Conservation (phyloP, 73 alveolate genomes). For the Uronychia binucleata region DNA sequence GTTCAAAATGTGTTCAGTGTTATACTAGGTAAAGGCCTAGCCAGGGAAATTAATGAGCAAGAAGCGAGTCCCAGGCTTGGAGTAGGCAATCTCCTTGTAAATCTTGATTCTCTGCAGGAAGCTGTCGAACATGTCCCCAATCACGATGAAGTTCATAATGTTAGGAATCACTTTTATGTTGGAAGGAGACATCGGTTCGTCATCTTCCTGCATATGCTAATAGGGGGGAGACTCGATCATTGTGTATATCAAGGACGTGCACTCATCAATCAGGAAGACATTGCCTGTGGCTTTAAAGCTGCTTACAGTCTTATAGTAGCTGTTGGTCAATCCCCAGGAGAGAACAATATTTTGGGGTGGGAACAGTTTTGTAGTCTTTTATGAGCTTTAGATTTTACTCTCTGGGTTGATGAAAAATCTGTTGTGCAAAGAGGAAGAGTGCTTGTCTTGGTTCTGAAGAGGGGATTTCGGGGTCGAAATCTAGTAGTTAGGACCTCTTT, state of each 20-base stretch:
- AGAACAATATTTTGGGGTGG: constrained; percentile 25
- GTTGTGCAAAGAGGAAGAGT: not conserved
- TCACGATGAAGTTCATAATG: constrained; percentile 18
- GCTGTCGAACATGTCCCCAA: constrained; percentile 31
- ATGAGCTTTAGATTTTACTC: constrained; percentile 12
- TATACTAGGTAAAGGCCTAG: constrained; percentile 22
- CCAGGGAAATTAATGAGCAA: constrained; percentile 44
- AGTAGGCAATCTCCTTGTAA: constrained; percentile 7
- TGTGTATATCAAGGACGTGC: constrained; percentile 30
- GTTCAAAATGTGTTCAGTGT: constrained; percentile 5
- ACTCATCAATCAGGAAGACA: constrained; percentile 24
- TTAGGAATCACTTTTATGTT: not conserved
- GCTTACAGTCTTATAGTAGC: not conserved
- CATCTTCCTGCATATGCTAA: not conserved
- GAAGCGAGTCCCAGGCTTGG: not conserved
- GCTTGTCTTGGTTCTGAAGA: not conserved
- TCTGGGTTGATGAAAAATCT: not conserved
- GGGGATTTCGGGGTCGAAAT: constrained; percentile 44
- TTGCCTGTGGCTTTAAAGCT: not conserved
- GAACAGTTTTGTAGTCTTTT: constrained; percentile 26
- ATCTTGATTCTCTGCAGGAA: constrained; percentile 12
- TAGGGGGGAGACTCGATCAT: not conserved
- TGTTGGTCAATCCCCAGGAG: not conserved
- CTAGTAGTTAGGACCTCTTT: constrained; percentile 11
- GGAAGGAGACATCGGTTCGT: not conserved